Conservation (phyloP, 805 yeast genomes). For the Pichia deserticola region DNA sequence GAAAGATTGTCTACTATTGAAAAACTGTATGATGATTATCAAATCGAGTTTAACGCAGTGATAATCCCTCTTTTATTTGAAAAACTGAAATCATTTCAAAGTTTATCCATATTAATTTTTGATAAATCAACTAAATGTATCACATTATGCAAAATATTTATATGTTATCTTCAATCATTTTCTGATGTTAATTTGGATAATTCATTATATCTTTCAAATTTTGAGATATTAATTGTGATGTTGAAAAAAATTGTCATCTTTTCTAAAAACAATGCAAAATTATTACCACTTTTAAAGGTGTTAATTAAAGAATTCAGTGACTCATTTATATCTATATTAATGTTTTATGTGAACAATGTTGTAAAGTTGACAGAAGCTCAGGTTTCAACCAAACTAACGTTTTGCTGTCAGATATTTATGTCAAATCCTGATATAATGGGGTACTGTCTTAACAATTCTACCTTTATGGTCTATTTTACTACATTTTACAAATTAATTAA, state of each 20-base stretch:
- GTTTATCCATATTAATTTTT: slow-evolving; percentile 1
- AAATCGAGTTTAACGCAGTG: slow-evolving; percentile 10
- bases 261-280: neutral
- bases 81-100: slow-evolving; percentile 25
- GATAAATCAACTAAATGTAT: neutral
- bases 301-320: slow-evolving; percentile 4
- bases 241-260: neutral
- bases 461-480: slow-evolving; percentile 10
- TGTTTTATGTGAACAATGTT: slow-evolving; percentile 6
- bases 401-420: slow-evolving; percentile 22
- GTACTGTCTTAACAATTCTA: slow-evolving; percentile 7
- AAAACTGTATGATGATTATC: neutral
- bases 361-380: neutral
- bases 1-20: slow-evolving; percentile 8
- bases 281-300: neutral
- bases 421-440: slow-evolving; percentile 12
- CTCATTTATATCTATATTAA: slow-evolving; percentile 11
- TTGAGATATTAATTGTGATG: neutral
- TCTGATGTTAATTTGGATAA: neutral
- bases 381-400: slow-evolving; percentile 7
- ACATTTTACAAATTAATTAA: slow-evolving; percentile 12
- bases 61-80: slow-evolving; percentile 24
- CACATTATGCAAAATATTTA: slow-evolving; percentile 1
- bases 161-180: slow-evolving; percentile 1
- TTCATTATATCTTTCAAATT: neutral